Percentiles rank a stretch among this genome's conserved stretches.
Conservation (phyloP, 1,284 basidiomycete genomes). For the Melampsora americana region DNA sequence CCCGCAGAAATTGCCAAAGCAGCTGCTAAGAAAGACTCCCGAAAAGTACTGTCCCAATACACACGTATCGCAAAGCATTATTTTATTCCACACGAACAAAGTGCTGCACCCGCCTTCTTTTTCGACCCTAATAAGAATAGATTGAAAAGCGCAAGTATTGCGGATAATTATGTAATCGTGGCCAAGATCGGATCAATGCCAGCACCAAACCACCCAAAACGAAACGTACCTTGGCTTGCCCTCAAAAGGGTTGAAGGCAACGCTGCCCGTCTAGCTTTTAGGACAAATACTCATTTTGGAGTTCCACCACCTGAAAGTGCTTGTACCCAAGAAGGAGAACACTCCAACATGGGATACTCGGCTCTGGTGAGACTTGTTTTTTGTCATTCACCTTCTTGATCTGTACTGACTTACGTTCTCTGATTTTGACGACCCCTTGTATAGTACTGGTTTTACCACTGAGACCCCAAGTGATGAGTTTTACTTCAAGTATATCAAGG, state of each 20-base stretch:
- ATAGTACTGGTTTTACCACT: no score
- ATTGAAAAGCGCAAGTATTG: background rate
- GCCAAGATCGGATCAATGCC: background rate
- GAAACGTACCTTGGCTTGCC: constrained; percentile 1
- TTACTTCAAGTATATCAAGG: no score
- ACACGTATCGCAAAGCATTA: background rate
- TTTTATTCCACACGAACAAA: background rate
- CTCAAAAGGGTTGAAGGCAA: background rate
- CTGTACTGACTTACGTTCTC: no score
- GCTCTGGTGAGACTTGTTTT: background rate
- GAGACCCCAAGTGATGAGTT: no score
- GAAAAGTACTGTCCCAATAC: background rate
- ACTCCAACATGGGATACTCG: background rate
- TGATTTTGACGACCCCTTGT: no score
- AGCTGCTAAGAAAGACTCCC: background rate
- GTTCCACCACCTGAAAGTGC: background rate
- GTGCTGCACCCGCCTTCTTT: background rate
- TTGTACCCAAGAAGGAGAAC: background rate
- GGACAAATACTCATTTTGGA: constrained; percentile 1
- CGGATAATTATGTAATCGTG: background rate
- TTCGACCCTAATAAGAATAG: background rate
- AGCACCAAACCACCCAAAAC: background rate
- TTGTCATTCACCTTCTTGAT: no score
- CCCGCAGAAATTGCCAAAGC: background rate
- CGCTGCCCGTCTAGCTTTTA: background rate